Evolutionary conservation across 257 asterid genomes (phyloP), one percentile per base, ranked within the genome.

Genomic region (Ophiorrhiza pumila): DNA sequence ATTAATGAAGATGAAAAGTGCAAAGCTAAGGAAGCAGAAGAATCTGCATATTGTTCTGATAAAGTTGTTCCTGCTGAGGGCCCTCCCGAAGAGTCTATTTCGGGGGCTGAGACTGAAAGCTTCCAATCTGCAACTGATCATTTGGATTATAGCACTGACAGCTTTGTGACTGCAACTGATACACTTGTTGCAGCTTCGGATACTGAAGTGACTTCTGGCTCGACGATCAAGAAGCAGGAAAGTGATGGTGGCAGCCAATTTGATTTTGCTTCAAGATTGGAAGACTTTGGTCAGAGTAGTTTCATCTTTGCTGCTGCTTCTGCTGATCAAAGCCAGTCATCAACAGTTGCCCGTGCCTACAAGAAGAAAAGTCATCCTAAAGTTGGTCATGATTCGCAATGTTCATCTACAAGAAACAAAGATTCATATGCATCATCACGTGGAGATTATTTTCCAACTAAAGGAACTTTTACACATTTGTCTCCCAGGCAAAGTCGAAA

Each of bases 91-190:
- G 98, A 84, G 79, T 79, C 85, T 74, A 77, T 89, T 74, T 88
- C 97, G 39, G 95, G 85, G 68, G 88, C 82, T 73, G 98, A 94
- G 84, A 86, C 96, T 45, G 96, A 90, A 86, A 87, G 97, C 87
- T 91, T 91, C 68, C 86, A 79, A 77, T 95, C 99, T 75, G 98
- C 97, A 27, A 79, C 83, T 23, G 99, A 95, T 55, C 93, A 88
- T 80, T 87, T 92, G 69, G 99, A 92, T 37, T 82, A 80, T 80
- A 79, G 86, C 72, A 74, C 84, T 27, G 97, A 90, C 71, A 84
- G 92, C 59, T 95, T 88, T 83, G 77, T 84, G 67, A 88, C 98
- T 67, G 89, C 95, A 41, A 82, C 80, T 49, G 97, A 90, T 34
- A 79, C 77, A 23, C 61, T 63, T 47, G 69, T 9, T 68, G 37